Percentiles rank a stretch among this genome's conserved stretches.
Conservation (phyloP, 2,329 filamentous ascomycete genomes). For the Talaromyces sp. region DNA sequence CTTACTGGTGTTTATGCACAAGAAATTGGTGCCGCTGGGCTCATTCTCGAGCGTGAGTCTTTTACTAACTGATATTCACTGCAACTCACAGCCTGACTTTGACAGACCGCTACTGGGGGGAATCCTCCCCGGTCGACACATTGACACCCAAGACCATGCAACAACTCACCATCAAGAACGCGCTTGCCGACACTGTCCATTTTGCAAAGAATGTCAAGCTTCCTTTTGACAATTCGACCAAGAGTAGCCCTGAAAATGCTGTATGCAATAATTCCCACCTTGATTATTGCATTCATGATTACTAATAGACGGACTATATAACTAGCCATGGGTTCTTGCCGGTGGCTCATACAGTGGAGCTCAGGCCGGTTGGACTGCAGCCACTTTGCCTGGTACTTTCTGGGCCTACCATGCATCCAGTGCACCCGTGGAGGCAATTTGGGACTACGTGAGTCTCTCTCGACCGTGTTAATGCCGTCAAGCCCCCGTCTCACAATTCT, state of each 20-base stretch:
- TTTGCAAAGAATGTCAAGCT: conserved; percentile 54
- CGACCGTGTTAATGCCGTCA: neutral
- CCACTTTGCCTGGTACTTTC: conserved; percentile 53
- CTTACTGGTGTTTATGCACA: conserved; percentile 52
- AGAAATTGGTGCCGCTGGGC: conserved; percentile 51
- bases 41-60: conserved; percentile 53
- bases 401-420: conserved; percentile 59
- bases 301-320: neutral
- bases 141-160: conserved; percentile 53
- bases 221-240: conserved; percentile 47
- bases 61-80: neutral
- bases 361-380: conserved; percentile 54
- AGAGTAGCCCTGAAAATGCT: conserved; percentile 12
- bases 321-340: conserved; percentile 56
- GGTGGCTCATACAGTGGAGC: conserved; percentile 58
- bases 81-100: neutral
- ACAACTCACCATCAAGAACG: conserved; percentile 53
- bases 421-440: conserved; percentile 54
- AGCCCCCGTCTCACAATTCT: neutral
- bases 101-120: conserved; percentile 56
- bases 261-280: neutral
- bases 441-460: conserved; percentile 44
- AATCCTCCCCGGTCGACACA: conserved; percentile 51
- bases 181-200: conserved; percentile 52
- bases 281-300: neutral